phyloP scores from a whole-genome alignment of 176 grass and related monocot species.

The Eragrostis curvula region DNA sequence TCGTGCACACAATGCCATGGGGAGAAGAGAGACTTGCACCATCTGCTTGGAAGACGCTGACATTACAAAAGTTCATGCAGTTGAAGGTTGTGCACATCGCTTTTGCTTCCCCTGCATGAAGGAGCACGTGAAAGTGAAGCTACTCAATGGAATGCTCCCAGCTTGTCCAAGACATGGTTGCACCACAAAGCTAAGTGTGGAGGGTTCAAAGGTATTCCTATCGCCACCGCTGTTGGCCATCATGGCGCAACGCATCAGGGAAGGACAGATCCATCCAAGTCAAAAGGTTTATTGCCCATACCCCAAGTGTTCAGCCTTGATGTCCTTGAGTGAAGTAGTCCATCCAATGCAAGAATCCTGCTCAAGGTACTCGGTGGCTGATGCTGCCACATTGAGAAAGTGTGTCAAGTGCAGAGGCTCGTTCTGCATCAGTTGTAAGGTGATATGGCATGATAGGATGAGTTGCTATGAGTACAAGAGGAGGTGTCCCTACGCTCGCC shows the following conservation, averaged over 20 bases:
- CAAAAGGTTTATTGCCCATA: conserved; percentile 82
- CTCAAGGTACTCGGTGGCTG: conserved; percentile 40
- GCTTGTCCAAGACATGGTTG: conserved; percentile 67
- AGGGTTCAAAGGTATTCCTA: conserved; percentile 59
- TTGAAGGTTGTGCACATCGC: conserved; percentile 59
- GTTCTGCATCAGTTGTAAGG: conserved; percentile 81
- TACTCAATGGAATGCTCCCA: conserved; percentile 68
- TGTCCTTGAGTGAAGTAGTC: conserved; percentile 63
- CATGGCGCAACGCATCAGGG: conserved; percentile 61
- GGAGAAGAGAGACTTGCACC: conserved; percentile 57
- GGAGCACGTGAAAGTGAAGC: conserved; percentile 68
- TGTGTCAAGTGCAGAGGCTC: conserved; percentile 60
- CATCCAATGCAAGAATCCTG: conserved; percentile 45
- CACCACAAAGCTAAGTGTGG: conserved; percentile 53
- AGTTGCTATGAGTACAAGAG: conserved; percentile 60
- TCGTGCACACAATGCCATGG: conserved; percentile 32
- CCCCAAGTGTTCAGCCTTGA: conserved; percentile 74
- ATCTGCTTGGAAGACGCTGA: conserved; percentile 70
- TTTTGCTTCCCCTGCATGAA: conserved; percentile 86
- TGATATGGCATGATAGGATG: conserved; percentile 70
- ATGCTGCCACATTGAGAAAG: conserved; percentile 55
- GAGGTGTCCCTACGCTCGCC: conserved; percentile 40
- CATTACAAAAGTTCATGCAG: conserved; percentile 57
- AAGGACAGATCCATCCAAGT: conserved; percentile 57
- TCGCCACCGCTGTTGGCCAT: conserved; percentile 53